These are phyloP conservation scores for Yamadazyma mexicana DNA, from an alignment of 1,139 yeast genomes.

Conservation along the genomic window DNA sequence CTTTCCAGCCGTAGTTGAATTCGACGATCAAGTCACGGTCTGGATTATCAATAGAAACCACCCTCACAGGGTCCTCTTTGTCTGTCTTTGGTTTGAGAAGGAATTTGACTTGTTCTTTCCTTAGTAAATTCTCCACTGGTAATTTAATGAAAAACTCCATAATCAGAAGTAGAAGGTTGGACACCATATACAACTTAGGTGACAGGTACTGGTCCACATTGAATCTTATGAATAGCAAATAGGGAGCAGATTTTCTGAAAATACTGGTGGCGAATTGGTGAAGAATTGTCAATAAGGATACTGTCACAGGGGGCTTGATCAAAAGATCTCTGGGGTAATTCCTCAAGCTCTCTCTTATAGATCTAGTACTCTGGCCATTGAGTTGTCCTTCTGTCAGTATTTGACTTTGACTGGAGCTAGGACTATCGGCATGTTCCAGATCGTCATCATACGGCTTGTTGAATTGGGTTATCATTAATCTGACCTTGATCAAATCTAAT, in stretches of 20 bases:
- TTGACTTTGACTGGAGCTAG: constrained; percentile 4
- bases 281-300: constrained; percentile 55
- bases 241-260: constrained; percentile 72
- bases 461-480: constrained; percentile 66
- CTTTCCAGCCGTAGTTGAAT: constrained; percentile 28
- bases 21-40: constrained; percentile 54
- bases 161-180: constrained; percentile 57
- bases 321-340: constrained; percentile 41
- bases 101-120: constrained; percentile 79
- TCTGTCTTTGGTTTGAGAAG: constrained; percentile 42
- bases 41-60: constrained; percentile 40
- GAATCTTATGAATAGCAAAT: constrained; percentile 60
- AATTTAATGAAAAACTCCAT: constrained; percentile 72
- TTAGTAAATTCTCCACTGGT: constrained; percentile 83
- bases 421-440: not conserved
- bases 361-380: constrained; percentile 25
- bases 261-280: constrained; percentile 63
- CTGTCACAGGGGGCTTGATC: constrained; percentile 54
- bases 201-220: constrained; percentile 70
- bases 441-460: constrained; percentile 19
- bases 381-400: not conserved
- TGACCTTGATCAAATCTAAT: constrained; percentile 74
- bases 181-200: constrained; percentile 55
- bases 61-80: constrained; percentile 30
- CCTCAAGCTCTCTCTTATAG: constrained; percentile 40